Conservation (phyloP, 176 grass and related monocot species). For the Carex littledalei region DNA sequence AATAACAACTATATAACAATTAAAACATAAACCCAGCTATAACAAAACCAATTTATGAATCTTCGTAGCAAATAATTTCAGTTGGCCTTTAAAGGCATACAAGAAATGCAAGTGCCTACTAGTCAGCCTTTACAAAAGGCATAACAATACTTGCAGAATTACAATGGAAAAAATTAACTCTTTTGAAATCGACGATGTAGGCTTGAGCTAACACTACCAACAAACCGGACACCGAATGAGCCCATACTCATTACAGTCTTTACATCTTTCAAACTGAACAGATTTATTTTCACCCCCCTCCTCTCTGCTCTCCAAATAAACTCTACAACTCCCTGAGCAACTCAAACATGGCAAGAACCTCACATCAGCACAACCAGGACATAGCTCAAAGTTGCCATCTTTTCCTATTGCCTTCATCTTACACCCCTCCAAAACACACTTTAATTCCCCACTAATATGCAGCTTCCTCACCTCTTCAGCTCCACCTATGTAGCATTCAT, state of each 20-base stretch:
- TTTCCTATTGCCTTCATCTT: constrained; percentile 31
- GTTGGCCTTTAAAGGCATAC: neutral
- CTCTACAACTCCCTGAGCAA: constrained; percentile 76
- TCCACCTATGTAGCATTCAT: constrained; percentile 56
- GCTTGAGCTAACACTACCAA: constrained; percentile 29
- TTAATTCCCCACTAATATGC: constrained; percentile 49
- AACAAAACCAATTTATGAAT: neutral
- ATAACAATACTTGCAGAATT: neutral
- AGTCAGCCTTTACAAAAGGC: neutral
- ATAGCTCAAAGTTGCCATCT: constrained; percentile 40
- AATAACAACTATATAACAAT: neutral
- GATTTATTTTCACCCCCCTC: neutral
- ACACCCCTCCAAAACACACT: constrained; percentile 40
- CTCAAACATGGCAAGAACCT: constrained; percentile 71
- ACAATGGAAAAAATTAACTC: neutral
- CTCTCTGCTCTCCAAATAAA: constrained; percentile 38
- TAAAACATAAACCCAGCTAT: neutral
- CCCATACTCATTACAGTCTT: constrained; percentile 83
- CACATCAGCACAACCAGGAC: constrained; percentile 54
- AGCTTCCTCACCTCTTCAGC: constrained; percentile 50
- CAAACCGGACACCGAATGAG: constrained; percentile 64
- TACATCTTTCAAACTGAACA: constrained; percentile 49
- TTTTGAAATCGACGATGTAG: neutral
- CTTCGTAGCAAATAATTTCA: neutral
- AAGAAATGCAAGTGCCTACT: neutral